Evolutionary conservation across 345 rosid genomes (phyloP), one percentile per base, ranked within the genome.

Genomic region (Draba incana): DNA sequence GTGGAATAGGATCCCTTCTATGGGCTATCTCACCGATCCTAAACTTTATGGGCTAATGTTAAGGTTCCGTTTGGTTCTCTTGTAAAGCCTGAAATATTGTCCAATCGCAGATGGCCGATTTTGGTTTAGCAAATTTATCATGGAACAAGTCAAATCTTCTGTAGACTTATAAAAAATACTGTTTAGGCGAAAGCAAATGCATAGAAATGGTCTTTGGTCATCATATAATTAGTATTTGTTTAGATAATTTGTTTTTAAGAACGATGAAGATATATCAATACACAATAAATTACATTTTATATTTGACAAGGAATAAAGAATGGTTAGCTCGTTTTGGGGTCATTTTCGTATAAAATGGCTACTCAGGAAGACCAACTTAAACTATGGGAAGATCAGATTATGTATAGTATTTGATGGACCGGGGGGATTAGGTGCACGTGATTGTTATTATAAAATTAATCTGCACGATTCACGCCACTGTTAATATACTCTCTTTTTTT

Each of bases 371-470:
- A 23, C 33, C 35, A 65, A 51, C 41, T 51, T 49, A 37, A 33
- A 10, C 23, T 33, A 47, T 35, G 49, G 0, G 53, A 33, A 8
- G 37, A 33, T 33, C 37, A 33, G 37, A 33, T 33, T 65, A n/a
- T n/a, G 48, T 16, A 41, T 57, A 51, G 52, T 59, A 66, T 52
- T 52, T 60, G 37, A 20, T 60, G 52, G 73, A 74, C 69, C 51
- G 56, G 50, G 62, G 67, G 68, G 57, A 61, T 66, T 66, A 67
- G 78, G 78, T 74, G 58, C 73, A 74, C 78, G 73, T 74, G 78
- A 53, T 55, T 74, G 33, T 60, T 3, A 54, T 27, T 67, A 74
- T 38, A 67, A 50, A 60, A 66, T n/a, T 16, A 37, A 44, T 13
- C 16, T 2, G 51, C 78, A 53, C 69, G 57, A 54, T 68, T 52